These are phyloP conservation scores for Scheffersomyces segobiensis DNA, from an alignment of 1,139 yeast species.

Conservation along the genomic window DNA sequence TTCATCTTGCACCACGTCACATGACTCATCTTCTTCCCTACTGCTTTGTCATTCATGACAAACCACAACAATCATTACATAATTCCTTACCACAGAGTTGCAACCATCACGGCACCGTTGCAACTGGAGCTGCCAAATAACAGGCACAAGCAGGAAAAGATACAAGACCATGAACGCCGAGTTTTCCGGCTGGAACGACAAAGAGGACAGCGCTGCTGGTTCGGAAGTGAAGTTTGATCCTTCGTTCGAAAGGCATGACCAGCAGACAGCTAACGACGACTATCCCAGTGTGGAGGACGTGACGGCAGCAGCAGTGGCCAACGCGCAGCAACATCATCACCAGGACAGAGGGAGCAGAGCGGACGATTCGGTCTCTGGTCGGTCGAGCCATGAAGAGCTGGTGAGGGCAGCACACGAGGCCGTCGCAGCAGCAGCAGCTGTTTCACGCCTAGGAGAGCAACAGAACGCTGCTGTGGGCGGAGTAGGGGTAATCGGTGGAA, in stretches of 20 bases:
- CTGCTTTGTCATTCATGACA: constrained; percentile 12
- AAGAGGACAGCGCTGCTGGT: constrained; percentile 11
- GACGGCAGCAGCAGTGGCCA: constrained; percentile 33
- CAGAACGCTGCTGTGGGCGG: constrained; percentile 8
- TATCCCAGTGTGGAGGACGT: constrained; percentile 31
- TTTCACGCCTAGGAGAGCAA: constrained; percentile 3
- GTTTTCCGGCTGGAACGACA: constrained; percentile 26
- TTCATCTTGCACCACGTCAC: background rate
- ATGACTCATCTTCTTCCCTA: background rate
- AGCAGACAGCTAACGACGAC: constrained; percentile 16
- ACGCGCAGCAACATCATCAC: constrained; percentile 18
- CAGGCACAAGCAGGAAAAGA: background rate
- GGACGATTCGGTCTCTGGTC: constrained; percentile 4
- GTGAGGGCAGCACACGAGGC: constrained; percentile 13
- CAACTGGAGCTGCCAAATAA: background rate
- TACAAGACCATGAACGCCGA: constrained; percentile 22
- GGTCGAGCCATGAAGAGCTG: constrained; percentile 7
- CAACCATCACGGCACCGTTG: background rate
- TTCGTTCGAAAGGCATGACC: constrained; percentile 28
- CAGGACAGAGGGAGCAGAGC: constrained; percentile 6
- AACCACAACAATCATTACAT: constrained; percentile 9
- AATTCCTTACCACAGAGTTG: constrained; percentile 8
- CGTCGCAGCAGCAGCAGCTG: constrained; percentile 9
- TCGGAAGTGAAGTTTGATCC: constrained; percentile 29
- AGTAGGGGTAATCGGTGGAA: constrained; percentile 3